Conservation (phyloP, 768 basidiomycete genomes). For the Serendipita sp. region DNA sequence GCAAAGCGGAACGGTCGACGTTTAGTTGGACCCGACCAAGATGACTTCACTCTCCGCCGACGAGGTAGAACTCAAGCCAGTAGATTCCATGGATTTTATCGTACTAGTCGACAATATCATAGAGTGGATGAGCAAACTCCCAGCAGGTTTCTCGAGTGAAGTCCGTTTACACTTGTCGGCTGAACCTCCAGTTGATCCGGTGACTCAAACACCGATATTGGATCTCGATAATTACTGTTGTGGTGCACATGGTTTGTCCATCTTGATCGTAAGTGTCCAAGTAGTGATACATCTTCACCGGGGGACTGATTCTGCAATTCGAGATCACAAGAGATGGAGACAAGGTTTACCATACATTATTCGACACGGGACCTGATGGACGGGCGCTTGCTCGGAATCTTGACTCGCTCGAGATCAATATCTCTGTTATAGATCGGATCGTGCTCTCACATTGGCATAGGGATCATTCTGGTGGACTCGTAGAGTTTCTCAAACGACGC, state of each 20-base stretch:
- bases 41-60: neutral
- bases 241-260: conserved; percentile 74
- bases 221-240: conserved; percentile 60
- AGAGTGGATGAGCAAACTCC: conserved; percentile 76
- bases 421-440: conserved; percentile 41
- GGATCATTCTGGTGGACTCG: conserved; percentile 57
- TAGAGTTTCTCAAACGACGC: conserved; percentile 13
- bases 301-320: no score
- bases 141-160: conserved; percentile 65
- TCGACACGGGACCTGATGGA: conserved; percentile 75
- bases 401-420: conserved; percentile 37
- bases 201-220: conserved; percentile 43
- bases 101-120: conserved; percentile 65
- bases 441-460: conserved; percentile 64
- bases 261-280: conserved; percentile 43
- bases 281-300: no score
- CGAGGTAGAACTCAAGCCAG: conserved; percentile 6
- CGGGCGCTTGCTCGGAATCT: conserved; percentile 59
- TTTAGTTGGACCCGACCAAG: neutral
- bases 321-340: conserved; percentile 21
- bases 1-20: neutral
- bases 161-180: conserved; percentile 44
- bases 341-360: conserved; percentile 33
- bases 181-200: conserved; percentile 25
- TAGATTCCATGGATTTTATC: conserved; percentile 33